phyloP scores from a whole-genome alignment of 148 eudicot genomes.

The Spergularia bocconei region DNA sequence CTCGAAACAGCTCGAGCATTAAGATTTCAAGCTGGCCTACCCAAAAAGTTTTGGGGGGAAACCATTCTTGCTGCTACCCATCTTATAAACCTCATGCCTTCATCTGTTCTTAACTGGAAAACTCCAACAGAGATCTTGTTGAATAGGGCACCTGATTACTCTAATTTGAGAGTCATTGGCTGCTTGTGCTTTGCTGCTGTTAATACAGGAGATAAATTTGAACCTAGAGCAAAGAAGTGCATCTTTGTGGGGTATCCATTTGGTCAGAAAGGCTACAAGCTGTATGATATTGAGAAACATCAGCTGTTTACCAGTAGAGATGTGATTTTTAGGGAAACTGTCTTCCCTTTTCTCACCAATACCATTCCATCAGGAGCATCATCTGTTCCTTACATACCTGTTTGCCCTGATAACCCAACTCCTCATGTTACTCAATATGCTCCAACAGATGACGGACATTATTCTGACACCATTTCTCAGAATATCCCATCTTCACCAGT shows the following conservation, averaged over 20 bases:
- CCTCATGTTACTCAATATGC: no score
- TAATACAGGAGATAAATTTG: no score
- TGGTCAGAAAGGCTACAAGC: background rate
- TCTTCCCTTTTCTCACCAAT: background rate
- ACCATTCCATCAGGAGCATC: no score
- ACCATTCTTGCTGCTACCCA: background rate
- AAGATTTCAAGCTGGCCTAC: background rate
- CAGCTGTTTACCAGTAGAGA: background rate
- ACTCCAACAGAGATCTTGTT: background rate
- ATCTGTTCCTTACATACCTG: no score
- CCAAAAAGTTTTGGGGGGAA: background rate
- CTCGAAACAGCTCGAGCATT: no score
- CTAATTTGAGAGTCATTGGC: background rate
- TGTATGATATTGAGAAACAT: background rate
- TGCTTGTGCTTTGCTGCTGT: background rate
- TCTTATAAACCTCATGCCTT: background rate
- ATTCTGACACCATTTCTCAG: no score
- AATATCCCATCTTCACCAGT: no score
- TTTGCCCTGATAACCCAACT: no score
- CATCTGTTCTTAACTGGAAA: no score
- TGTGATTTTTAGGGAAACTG: background rate
- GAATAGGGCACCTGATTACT: background rate
- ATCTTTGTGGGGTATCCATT: no score
- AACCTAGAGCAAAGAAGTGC: no score
- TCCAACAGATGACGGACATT: no score